phyloP scores from a whole-genome alignment of 169 alveolate species.

The Plasmodium ovale region DNA sequence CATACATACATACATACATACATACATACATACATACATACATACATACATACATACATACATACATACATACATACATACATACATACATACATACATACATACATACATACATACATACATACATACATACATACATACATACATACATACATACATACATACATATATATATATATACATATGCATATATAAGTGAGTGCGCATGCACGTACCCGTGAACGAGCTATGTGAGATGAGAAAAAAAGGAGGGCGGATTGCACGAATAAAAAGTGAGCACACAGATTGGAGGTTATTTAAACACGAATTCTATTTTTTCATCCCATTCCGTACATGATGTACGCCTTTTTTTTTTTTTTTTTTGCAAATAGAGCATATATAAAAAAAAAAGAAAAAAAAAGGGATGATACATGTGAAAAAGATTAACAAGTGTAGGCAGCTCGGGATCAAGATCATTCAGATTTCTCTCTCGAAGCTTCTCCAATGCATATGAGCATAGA shows the following conservation, averaged over 20 bases:
- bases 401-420: too few species aligned
- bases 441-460: too few species aligned
- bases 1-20: background rate
- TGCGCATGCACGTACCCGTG: background rate
- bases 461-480: too few species aligned
- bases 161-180: background rate
- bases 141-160: background rate
- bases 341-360: too few species aligned
- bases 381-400: too few species aligned
- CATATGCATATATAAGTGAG: background rate
- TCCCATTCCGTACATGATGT: too few species aligned
- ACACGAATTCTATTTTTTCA: background rate
- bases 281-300: background rate
- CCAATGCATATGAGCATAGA: too few species aligned
- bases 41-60: background rate
- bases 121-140: constrained; percentile 11
- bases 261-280: background rate
- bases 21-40: background rate
- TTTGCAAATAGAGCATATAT: too few species aligned
- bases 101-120: background rate
- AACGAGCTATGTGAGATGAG: background rate
- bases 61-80: background rate
- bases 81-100: background rate
- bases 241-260: background rate
- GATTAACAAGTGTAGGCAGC: too few species aligned